Evolutionary conservation across 306 rosid genomes (phyloP).

Genomic region (Nissolia schottii): DNA sequence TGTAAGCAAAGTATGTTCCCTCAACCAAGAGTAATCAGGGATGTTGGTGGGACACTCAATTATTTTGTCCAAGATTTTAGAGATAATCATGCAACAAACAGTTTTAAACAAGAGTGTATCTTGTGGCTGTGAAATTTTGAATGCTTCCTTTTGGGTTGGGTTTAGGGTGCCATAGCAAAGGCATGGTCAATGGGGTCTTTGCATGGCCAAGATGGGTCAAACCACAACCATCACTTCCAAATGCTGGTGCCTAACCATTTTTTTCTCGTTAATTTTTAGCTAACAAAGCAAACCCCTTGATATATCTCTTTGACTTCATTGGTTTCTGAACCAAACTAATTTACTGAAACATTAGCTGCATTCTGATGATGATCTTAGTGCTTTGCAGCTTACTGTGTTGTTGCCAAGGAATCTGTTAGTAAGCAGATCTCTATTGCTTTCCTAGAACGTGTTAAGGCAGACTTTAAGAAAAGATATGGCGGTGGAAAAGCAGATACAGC

Average conservation of each 20-base stretch:
- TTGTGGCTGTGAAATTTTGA: background rate
- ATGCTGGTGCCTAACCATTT: background rate
- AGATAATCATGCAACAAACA: background rate
- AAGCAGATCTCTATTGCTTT: constrained; percentile 87
- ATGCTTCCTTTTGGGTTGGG: constrained; percentile 9
- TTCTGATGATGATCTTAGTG: background rate
- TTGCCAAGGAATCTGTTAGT: constrained; percentile 84
- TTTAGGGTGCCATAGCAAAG: background rate
- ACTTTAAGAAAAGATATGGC: constrained; percentile 83
- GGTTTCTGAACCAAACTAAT: background rate
- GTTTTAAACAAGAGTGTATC: background rate
- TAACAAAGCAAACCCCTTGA: background rate
- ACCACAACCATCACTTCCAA: background rate
- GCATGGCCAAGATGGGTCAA: background rate
- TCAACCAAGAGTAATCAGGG: background rate
- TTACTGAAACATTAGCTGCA: constrained; percentile 4
- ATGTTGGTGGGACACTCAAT: background rate
- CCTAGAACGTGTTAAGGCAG: constrained; percentile 78
- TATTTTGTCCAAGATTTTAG: background rate
- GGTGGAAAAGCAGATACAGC: constrained; percentile 95
- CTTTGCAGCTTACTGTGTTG: constrained; percentile 87
- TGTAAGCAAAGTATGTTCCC: background rate
- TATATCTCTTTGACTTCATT: constrained; percentile 9
- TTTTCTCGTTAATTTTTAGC: background rate
- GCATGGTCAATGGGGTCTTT: background rate